A percentile compares a stretch with the other conserved stretches of the same genome.
These are phyloP conservation scores for Articulospora tetracladia DNA, from an alignment of 495 filamentous ascomycete genomes.

Conservation along the genomic window DNA sequence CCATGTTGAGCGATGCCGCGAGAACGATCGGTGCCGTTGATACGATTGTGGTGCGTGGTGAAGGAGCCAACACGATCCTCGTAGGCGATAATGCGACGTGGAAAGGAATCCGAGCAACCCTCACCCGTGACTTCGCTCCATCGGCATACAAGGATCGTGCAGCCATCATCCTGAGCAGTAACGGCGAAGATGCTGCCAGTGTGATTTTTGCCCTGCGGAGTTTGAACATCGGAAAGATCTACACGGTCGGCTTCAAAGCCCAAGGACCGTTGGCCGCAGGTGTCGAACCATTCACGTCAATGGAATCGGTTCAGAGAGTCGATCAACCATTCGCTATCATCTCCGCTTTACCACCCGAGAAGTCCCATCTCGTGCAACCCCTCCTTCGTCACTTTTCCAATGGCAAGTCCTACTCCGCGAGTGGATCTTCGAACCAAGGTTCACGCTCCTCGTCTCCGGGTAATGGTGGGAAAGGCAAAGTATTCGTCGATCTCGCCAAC, in stretches of 20 bases:
- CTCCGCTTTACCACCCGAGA: conserved; percentile 72
- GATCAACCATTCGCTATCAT: conserved; percentile 77
- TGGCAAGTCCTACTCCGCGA: neutral
- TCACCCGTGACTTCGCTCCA: conserved; percentile 76
- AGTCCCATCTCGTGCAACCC: conserved; percentile 74
- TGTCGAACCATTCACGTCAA: conserved; percentile 71
- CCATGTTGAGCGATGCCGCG: conserved; percentile 64
- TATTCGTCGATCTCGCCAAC: conserved; percentile 75
- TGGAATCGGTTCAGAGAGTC: conserved; percentile 72
- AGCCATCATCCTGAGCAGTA: conserved; percentile 66
- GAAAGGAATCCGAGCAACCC: conserved; percentile 77
- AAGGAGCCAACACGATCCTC: conserved; percentile 35
- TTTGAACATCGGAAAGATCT: conserved; percentile 73
- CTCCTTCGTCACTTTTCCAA: conserved; percentile 60
- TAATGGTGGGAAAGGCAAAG: conserved; percentile 44
- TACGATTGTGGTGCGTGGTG: conserved; percentile 62
- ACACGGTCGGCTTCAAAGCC: conserved; percentile 78
- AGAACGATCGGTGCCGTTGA: conserved; percentile 74
- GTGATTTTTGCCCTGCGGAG: conserved; percentile 72
- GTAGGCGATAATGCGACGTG: conserved; percentile 77
- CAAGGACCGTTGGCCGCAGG: conserved; percentile 57
- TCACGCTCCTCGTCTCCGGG: neutral
- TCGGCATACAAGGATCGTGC: conserved; percentile 72
- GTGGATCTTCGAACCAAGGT: neutral
- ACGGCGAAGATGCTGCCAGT: conserved; percentile 66